Percentiles rank a stretch among this genome's conserved stretches.
Evolutionary conservation across 139 green algal genomes (phyloP).

Genomic region (Picochlorum costavermella): DNA sequence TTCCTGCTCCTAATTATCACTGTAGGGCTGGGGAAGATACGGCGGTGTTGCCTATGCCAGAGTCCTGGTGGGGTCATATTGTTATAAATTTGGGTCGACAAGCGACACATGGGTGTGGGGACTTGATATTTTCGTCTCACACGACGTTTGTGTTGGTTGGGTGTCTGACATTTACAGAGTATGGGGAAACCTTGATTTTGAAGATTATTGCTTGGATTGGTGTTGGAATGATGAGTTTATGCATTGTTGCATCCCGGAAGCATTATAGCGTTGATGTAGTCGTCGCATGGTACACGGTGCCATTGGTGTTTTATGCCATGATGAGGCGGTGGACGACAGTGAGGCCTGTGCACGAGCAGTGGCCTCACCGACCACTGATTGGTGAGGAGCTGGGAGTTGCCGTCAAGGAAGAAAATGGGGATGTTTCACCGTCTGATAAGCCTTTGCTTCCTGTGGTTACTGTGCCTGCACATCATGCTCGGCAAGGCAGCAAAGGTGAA

Average conservation of each 20-base stretch:
- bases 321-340: conserved; percentile 60
- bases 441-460: conserved; percentile 20
- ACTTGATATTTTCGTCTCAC: conserved; percentile 89
- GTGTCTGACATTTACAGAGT: conserved; percentile 71
- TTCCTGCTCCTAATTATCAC: conserved; percentile 82
- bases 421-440: conserved; percentile 10
- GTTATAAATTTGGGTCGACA: conserved; percentile 54
- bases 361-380: conserved; percentile 16
- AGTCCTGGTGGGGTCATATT: conserved; percentile 63
- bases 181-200: conserved; percentile 40
- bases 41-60: conserved; percentile 45
- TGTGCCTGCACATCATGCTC: conserved; percentile 6
- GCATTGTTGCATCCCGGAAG: conserved; percentile 85
- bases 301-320: conserved; percentile 76
- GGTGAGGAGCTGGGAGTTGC: conserved; percentile 15
- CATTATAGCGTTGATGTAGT: conserved; percentile 82
- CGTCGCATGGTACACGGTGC: conserved; percentile 74
- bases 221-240: conserved; percentile 46
- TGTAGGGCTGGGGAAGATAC: conserved; percentile 53
- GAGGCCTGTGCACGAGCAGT: conserved; percentile 44
- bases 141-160: conserved; percentile 70
- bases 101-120: conserved; percentile 69
- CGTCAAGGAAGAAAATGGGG: conserved; percentile 14
- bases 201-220: conserved; percentile 46
- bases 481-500: conserved; percentile 12